Evolutionary conservation across 2,329 filamentous ascomycete species (phyloP), one percentile per base, ranked within the genome.

Genomic region (Fusarium metavorans): DNA sequence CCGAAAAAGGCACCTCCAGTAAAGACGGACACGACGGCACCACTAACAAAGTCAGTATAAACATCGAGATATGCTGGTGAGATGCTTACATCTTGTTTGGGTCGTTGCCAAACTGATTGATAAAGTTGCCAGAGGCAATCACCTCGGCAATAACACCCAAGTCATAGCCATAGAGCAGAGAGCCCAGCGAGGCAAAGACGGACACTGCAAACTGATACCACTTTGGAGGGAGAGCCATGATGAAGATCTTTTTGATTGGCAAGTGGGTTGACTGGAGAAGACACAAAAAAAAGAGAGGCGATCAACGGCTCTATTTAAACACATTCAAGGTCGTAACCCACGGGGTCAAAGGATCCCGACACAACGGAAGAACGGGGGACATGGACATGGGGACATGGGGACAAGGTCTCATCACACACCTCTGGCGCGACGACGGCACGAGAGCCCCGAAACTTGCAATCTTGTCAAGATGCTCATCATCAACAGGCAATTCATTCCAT

Each of bases 1-100:
- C 93, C 93, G 73, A 93, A 88, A 83, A 94, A 94, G 25, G 93
- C 93, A n/a, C 88, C 88, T 41, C 93, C 92, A 0, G 94, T 96
- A 81, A 96, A 95, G 68, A 95, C 87, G 1, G 92, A 93, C 1
- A 95, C 93, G 5, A 80, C 67, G 61, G 74, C 68, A 35, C 66
- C 68, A 16, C 69, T 79, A 5, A 1, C 18, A 4, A 1, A 13
- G 41, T 72, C 32, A 75, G 70, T 23, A 13, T 11, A 0, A 7
- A 6, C 4, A 10, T 11, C 3, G 1, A 2, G 4, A 14, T 5
- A 18, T 0, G 16, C 2, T 1, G 7, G 8, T 9, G 5, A 14
- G 14, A 8, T 18, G 27, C 71, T 67, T 41, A 73, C 71, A 82
- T 84, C 70, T 58, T 41, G 25, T 77, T 81, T 8, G 84, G 77